Conservation (phyloP, 1,139 yeast species). For the Insectozyma bohioensis region DNA sequence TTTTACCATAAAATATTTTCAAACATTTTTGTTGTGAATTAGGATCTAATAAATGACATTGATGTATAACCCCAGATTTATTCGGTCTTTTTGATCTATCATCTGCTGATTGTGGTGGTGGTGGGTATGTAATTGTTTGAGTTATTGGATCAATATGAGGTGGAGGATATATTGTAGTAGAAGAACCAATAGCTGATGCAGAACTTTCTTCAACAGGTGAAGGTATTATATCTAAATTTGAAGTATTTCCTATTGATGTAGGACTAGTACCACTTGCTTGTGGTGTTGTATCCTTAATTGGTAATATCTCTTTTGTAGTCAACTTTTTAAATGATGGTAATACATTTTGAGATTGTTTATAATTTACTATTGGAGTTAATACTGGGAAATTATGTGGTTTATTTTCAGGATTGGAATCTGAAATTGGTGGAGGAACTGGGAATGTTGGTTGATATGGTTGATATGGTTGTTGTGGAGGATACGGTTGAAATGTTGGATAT, state of each 20-base stretch:
- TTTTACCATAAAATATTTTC: slow-evolving; percentile 47
- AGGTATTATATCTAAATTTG: too few species aligned
- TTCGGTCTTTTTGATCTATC: slow-evolving; percentile 18
- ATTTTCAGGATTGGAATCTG: too few species aligned
- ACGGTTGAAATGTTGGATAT: neutral
- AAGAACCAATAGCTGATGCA: neutral
- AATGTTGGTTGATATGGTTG: neutral
- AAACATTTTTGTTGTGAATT: slow-evolving; percentile 30
- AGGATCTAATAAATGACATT: slow-evolving; percentile 45
- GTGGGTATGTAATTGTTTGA: slow-evolving; percentile 4
- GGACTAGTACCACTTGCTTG: too few species aligned
- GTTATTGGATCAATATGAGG: slow-evolving; percentile 4
- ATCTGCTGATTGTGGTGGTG: slow-evolving; percentile 8
- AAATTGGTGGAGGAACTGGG: too few species aligned
- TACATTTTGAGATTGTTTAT: slow-evolving; percentile 3
- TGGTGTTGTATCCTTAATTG: slow-evolving; percentile 8
- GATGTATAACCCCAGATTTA: slow-evolving; percentile 38
- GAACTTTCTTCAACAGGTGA: too few species aligned
- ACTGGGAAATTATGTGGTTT: slow-evolving; percentile 2
- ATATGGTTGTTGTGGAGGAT: neutral
- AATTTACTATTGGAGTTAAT: slow-evolving; percentile 5
- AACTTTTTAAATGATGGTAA: slow-evolving; percentile 9
- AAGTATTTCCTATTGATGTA: too few species aligned
- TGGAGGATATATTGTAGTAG: slow-evolving; percentile 1
- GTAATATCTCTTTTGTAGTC: slow-evolving; percentile 5